phyloP scores from a whole-genome alignment of 2,329 filamentous ascomycete genomes.

The Samsoniella hepiali region DNA sequence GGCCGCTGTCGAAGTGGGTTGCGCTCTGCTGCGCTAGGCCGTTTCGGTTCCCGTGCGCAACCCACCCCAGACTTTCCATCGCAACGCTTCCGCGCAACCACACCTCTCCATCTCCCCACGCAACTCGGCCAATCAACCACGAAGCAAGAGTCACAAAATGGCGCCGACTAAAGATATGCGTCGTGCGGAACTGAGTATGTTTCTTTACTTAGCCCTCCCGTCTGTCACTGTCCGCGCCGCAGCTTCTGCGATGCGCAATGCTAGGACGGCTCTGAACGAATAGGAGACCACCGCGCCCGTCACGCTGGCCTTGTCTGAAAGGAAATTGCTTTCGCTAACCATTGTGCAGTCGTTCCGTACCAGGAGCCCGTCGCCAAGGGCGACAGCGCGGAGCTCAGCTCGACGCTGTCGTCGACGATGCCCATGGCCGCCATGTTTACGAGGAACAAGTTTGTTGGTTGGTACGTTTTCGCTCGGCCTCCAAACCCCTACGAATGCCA shows the following conservation, averaged over 20 bases:
- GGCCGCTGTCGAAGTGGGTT: not conserved
- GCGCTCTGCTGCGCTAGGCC: not conserved
- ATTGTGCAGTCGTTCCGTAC: slow-evolving; percentile 74
- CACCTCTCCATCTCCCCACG: not conserved
- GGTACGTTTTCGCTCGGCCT: slow-evolving; percentile 39
- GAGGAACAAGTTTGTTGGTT: slow-evolving; percentile 76
- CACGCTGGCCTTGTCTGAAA: not conserved
- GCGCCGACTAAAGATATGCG: slow-evolving; percentile 73
- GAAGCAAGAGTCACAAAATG: slow-evolving; percentile 43
- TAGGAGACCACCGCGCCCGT: not conserved
- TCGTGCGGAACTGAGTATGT: slow-evolving; percentile 67
- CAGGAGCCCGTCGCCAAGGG: slow-evolving; percentile 68
- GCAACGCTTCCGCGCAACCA: not conserved
- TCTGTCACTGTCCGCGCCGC: not conserved
- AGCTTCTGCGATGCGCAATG: not conserved
- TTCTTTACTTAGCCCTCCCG: not conserved
- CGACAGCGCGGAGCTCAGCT: slow-evolving; percentile 65
- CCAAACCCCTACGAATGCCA: no score
- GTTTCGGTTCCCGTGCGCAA: not conserved
- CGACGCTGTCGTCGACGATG: slow-evolving; percentile 71
- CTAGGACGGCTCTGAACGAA: not conserved
- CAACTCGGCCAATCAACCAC: not conserved
- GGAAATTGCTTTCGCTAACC: not conserved
- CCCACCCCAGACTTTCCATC: not conserved
- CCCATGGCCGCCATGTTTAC: slow-evolving; percentile 97